Conservation (phyloP, 257 asterid species). For the Linaria vulgaris region DNA sequence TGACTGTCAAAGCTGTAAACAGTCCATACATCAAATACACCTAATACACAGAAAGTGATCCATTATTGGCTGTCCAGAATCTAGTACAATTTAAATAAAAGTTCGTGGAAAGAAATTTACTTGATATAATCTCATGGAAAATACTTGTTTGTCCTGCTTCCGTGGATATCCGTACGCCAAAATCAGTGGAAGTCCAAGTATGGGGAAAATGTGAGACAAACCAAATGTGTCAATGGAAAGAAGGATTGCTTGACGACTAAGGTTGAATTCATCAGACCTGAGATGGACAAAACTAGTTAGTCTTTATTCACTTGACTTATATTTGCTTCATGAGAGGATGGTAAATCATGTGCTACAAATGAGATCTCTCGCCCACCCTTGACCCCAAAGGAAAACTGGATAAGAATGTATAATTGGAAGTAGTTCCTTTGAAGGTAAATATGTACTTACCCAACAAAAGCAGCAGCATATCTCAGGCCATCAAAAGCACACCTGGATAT, state of each 20-base stretch:
- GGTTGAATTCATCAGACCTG: slow-evolving; percentile 92
- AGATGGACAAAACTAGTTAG: slow-evolving; percentile 16
- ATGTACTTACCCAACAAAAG: slow-evolving; percentile 79
- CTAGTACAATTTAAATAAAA: slow-evolving; percentile 7
- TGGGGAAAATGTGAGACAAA: slow-evolving; percentile 81
- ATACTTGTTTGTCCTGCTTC: slow-evolving; percentile 38
- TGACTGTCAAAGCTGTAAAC: slow-evolving; percentile 51
- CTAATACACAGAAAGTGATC: slow-evolving; percentile 39
- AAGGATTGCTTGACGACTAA: slow-evolving; percentile 80
- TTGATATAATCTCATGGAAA: slow-evolving; percentile 54
- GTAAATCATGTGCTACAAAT: background rate
- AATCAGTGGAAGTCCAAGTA: slow-evolving; percentile 75
- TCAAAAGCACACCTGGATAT: slow-evolving; percentile 89
- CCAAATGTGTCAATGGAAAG: slow-evolving; percentile 88
- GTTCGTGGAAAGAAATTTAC: slow-evolving; percentile 34
- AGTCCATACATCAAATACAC: slow-evolving; percentile 80
- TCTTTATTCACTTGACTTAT: slow-evolving; percentile 11
- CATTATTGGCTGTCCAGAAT: slow-evolving; percentile 10
- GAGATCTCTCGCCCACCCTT: background rate
- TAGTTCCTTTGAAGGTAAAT: no score
- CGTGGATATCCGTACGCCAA: slow-evolving; percentile 39
- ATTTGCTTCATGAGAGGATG: no score
- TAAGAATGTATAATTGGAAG: background rate
- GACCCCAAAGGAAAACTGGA: background rate
- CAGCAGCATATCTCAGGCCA: slow-evolving; percentile 95